These are phyloP conservation scores for Platismatia glauca DNA, from an alignment of 495 filamentous ascomycete genomes.

Conservation along the genomic window DNA sequence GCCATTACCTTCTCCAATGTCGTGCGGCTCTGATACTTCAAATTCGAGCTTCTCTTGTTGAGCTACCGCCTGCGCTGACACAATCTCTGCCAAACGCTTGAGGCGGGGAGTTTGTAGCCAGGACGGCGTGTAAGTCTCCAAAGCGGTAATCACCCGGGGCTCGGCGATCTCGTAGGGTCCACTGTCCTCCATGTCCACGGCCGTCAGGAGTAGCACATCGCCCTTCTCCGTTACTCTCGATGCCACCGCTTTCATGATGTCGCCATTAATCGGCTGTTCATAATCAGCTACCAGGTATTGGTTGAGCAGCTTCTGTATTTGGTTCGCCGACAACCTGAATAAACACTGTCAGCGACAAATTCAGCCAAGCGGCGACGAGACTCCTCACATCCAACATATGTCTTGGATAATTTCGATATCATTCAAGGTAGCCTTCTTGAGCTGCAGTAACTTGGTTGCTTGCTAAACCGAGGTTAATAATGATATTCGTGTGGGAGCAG, in stretches of 20 bases:
- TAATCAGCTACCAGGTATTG: conserved; percentile 99
- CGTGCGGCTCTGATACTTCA: conserved; percentile 27
- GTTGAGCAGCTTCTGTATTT: conserved; percentile 98
- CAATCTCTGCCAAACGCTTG: conserved; percentile 93
- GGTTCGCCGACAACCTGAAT: conserved; percentile 84
- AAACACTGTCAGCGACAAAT: conserved; percentile 1
- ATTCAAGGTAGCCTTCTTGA: conserved; percentile 98
- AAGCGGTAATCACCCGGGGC: conserved; percentile 84
- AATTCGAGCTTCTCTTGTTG: conserved; percentile 80
- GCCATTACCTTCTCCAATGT: conserved; percentile 4
- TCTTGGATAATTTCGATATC: conserved; percentile 99
- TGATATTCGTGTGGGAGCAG: not conserved
- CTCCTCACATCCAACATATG: conserved; percentile 96
- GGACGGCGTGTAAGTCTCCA: conserved; percentile 96
- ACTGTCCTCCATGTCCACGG: conserved; percentile 98
- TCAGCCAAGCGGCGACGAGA: not conserved
- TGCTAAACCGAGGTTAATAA: conserved; percentile 49
- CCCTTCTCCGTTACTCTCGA: conserved; percentile 97
- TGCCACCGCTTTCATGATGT: conserved; percentile 99
- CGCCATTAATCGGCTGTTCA: conserved; percentile 97
- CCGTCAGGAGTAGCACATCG: conserved; percentile 82
- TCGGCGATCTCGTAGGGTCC: conserved; percentile 99
- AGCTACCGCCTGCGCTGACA: conserved; percentile 87
- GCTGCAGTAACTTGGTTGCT: conserved; percentile 95
- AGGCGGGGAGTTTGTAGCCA: conserved; percentile 94